These are phyloP conservation scores for Globisporangium recalcitrans DNA, from an alignment of 352 stramenopile species.

Conservation along the genomic window DNA sequence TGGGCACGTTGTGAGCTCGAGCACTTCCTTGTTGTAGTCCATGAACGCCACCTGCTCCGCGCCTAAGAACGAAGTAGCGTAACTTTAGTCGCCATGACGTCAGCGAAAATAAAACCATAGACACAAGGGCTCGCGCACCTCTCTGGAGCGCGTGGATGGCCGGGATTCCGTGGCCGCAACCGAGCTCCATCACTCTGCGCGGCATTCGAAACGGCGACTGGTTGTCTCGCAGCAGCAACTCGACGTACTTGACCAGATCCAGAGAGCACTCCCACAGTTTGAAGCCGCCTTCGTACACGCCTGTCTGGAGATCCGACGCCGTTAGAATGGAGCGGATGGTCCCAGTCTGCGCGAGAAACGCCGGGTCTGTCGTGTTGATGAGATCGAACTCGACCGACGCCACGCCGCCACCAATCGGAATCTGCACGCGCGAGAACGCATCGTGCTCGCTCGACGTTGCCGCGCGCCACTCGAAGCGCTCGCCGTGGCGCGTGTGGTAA, in stretches of 20 bases:
- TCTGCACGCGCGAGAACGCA: slow-evolving; percentile 29
- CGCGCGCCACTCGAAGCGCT: slow-evolving; percentile 43
- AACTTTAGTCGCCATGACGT: neutral
- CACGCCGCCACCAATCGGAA: slow-evolving; percentile 17
- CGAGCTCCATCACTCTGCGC: slow-evolving; percentile 57
- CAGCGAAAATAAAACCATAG: no score
- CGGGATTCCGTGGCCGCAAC: slow-evolving; percentile 73
- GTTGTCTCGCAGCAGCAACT: slow-evolving; percentile 19
- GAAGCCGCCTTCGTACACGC: slow-evolving; percentile 84
- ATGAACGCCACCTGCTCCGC: slow-evolving; percentile 70
- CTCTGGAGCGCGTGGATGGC: slow-evolving; percentile 69
- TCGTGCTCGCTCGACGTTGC: neutral
- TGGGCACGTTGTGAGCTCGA: slow-evolving; percentile 79
- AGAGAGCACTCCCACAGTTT: slow-evolving; percentile 84
- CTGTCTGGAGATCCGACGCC: slow-evolving; percentile 67
- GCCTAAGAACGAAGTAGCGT: slow-evolving; percentile 17
- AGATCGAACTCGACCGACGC: slow-evolving; percentile 43
- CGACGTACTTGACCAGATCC: slow-evolving; percentile 59
- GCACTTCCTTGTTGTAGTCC: slow-evolving; percentile 87
- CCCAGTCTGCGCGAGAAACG: slow-evolving; percentile 50
- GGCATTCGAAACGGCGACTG: slow-evolving; percentile 21
- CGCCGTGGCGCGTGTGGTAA: slow-evolving; percentile 35
- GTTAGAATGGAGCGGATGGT: slow-evolving; percentile 60
- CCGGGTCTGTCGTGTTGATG: slow-evolving; percentile 49
- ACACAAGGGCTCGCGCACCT: no score